Conservation (phyloP, 768 basidiomycete genomes). For the Cystobasidium tubakii region DNA sequence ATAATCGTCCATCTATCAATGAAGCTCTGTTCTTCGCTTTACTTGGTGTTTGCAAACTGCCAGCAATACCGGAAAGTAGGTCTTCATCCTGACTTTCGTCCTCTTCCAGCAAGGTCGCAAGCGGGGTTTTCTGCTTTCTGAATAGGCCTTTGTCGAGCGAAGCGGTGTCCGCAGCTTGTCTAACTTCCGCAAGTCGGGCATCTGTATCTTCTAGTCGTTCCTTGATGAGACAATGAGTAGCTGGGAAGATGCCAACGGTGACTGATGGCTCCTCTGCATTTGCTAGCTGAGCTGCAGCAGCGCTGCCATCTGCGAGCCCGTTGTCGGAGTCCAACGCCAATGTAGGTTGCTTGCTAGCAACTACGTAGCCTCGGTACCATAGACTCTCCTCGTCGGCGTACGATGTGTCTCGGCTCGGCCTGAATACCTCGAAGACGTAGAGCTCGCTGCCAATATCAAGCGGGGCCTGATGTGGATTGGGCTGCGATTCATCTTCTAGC, state of each 20-base stretch:
- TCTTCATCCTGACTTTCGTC: constrained; percentile 44
- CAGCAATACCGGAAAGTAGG: background rate
- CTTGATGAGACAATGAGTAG: constrained; percentile 43
- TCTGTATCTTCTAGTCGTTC: constrained; percentile 45
- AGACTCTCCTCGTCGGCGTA: constrained; percentile 54
- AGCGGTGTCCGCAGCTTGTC: background rate
- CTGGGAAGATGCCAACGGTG: constrained; percentile 47
- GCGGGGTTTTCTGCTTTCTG: constrained; percentile 21
- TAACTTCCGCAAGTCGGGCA: constrained; percentile 20
- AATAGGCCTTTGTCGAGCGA: background rate
- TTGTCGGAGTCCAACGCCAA: constrained; percentile 20
- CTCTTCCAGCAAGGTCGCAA: constrained; percentile 44
- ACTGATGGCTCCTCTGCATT: constrained; percentile 41
- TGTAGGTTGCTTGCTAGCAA: constrained; percentile 35
- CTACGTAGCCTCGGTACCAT: constrained; percentile 89
- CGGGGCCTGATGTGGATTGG: constrained; percentile 48
- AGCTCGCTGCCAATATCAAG: constrained; percentile 94
- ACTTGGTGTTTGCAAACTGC: background rate
- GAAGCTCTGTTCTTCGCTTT: constrained; percentile 26
- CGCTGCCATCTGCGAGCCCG: constrained; percentile 66
- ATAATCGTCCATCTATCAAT: constrained; percentile 4
- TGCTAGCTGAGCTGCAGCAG: constrained; percentile 38
- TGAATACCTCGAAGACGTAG: constrained; percentile 76
- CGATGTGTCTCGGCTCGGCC: background rate
- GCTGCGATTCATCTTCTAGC: background rate